Evolutionary conservation across 768 basidiomycete species (phyloP).

Genomic region (Kwoniella dendrophila): DNA sequence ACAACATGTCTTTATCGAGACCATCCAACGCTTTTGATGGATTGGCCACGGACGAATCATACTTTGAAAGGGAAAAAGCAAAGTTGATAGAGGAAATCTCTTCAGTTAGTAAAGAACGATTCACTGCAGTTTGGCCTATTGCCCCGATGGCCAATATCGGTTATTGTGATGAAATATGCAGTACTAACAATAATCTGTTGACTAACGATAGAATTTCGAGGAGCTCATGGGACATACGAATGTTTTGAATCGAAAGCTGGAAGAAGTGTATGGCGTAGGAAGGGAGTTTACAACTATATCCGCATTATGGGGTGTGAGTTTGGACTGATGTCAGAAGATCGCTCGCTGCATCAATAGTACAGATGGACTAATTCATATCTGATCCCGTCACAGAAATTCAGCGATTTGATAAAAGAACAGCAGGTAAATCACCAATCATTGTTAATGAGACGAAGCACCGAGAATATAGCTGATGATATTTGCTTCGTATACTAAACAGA

Average conservation of each 20-base stretch:
- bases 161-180: no score
- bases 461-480: not conserved
- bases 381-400: constrained; percentile 38
- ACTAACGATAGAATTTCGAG: constrained; percentile 71
- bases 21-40: constrained; percentile 21
- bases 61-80: constrained; percentile 51
- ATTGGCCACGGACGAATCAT: constrained; percentile 25
- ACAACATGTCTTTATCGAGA: constrained; percentile 21
- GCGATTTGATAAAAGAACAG: constrained; percentile 51
- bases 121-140: not conserved
- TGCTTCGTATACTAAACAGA: constrained; percentile 9
- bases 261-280: constrained; percentile 90
- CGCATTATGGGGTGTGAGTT: constrained; percentile 68
- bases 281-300: constrained; percentile 89
- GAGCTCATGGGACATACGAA: constrained; percentile 83
- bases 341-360: not conserved
- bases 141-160: not conserved
- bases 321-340: not conserved
- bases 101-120: constrained; percentile 30
- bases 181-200: no score
- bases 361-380: not conserved
- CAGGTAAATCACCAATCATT: constrained; percentile 28
- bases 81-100: constrained; percentile 52
- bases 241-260: constrained; percentile 81
- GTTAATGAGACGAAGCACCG: not conserved